phyloP scores from a whole-genome alignment of 75 land plant genomes.

The Isoetes taiwanensis region DNA sequence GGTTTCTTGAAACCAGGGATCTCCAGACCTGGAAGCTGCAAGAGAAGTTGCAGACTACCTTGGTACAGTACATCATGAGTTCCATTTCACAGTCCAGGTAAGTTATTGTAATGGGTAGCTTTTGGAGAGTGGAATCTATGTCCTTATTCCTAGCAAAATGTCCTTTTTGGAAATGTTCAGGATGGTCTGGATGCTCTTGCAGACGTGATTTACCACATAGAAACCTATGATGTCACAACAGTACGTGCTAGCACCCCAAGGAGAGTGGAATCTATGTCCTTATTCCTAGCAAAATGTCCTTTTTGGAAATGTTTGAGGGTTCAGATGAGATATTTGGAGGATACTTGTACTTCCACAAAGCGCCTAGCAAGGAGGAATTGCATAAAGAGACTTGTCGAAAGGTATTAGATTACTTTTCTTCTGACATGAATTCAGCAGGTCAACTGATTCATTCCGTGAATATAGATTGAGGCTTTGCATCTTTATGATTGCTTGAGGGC shows the following conservation, averaged over 20 bases:
- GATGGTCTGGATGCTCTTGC: conserved; percentile 94
- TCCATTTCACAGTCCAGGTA: conserved; percentile 94
- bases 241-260: conserved; percentile 98
- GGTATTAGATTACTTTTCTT: no score
- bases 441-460: no score
- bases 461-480: conserved; percentile 84
- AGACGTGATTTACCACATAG: conserved; percentile 89
- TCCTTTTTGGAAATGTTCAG: no score
- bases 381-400: conserved; percentile 80
- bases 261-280: no score
- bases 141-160: no score
- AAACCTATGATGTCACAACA: conserved; percentile 97
- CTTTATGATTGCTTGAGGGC: conserved; percentile 94
- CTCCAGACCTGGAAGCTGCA: conserved; percentile 94
- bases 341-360: conserved; percentile 96
- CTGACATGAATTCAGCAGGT: no score
- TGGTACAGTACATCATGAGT: conserved; percentile 84
- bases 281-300: no score
- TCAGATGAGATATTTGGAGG: conserved; percentile 98
- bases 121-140: background rate
- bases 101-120: background rate
- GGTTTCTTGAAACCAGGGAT: conserved; percentile 48
- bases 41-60: conserved; percentile 84
- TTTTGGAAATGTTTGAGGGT: conserved; percentile 96
- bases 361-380: conserved; percentile 95